Evolutionary conservation across 495 filamentous ascomycete species (phyloP), one percentile per base, ranked within the genome.

Genomic region (Cenococcum geophilum): DNA sequence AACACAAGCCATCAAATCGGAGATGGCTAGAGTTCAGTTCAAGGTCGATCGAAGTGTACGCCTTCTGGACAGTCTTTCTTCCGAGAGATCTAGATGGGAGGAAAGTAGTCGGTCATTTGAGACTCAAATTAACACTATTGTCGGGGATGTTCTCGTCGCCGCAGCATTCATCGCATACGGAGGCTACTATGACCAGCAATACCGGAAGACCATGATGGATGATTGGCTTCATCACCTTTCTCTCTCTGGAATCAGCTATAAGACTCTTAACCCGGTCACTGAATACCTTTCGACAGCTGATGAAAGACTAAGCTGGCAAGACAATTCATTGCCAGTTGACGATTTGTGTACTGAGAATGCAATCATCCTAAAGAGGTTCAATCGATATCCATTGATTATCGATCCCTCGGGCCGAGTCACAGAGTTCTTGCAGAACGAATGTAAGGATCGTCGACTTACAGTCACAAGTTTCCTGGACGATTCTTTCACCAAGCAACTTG

Each of bases 291-390:
- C 93, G 5, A 95, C 92, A 53, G 93, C 93, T 8, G 93, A 99
- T 71, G 92, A 97, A 75, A 83, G 95, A 61, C 81, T 97, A 40
- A 81, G 85, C 48, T 99, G 93, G 93, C 95, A 97, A 76, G 86
- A 87, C 58, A 86, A 97, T 72, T 87, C 87, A n/a, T 78, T 99
- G 27, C 93, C 93, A 10, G 95, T 97, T n/a, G 93, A 99, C 70
- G 95, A 99, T 70, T 83, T 99, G 32, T 97, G 95, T 78, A 99
- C 93, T 0, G 93, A 99, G 71, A 99, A 99, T 68, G 93, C 93
- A 55, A 97, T 99, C 67, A 86, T 99, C 62, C 79, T 99, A 57
- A 92, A 96, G 77, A 82, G 92, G 43, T 99, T 96, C 82, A 97
- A 99, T 79, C 83, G 93, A 59, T 99, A 99, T 72, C 93, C 93